Conservation (phyloP, 1,139 yeast species). For the Candida sp. region DNA sequence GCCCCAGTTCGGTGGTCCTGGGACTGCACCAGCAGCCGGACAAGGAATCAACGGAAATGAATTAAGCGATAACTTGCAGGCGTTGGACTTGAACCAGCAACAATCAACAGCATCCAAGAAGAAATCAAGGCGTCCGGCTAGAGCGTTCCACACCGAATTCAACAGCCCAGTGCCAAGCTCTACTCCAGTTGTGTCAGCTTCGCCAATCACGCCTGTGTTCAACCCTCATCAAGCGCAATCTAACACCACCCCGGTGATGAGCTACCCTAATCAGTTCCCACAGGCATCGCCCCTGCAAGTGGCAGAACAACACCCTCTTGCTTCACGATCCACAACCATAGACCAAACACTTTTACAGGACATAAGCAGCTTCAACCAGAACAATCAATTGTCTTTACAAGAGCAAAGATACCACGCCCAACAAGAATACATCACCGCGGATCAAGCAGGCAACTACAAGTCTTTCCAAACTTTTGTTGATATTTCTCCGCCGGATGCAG, state of each 20-base stretch:
- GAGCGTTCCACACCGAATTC: conserved; percentile 48
- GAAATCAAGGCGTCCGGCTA: conserved; percentile 45
- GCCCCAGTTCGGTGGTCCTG: conserved; percentile 1
- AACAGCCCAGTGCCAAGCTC: conserved; percentile 15
- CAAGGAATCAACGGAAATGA: conserved; percentile 4
- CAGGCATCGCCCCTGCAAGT: background rate
- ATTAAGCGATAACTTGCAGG: conserved; percentile 10
- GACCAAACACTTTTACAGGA: conserved; percentile 13
- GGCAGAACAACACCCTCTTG: background rate
- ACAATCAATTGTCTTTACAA: conserved; percentile 49
- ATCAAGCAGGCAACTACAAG: conserved; percentile 29
- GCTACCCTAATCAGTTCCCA: conserved; percentile 2
- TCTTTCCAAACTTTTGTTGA: conserved; percentile 74
- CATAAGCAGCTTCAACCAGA: conserved; percentile 6
- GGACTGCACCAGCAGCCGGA: background rate
- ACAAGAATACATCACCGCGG: conserved; percentile 40
- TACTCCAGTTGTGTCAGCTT: conserved; percentile 6
- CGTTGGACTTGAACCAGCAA: conserved; percentile 11
- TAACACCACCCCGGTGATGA: background rate
- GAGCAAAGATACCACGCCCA: conserved; percentile 61
- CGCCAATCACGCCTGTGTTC: conserved; percentile 4
- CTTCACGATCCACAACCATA: conserved; percentile 7
- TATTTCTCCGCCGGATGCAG: conserved; percentile 82
- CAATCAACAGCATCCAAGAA: conserved; percentile 9
- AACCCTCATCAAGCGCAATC: background rate